Conservation (phyloP, 352 stramenopile genomes). For the Phytopythium sindhum region DNA sequence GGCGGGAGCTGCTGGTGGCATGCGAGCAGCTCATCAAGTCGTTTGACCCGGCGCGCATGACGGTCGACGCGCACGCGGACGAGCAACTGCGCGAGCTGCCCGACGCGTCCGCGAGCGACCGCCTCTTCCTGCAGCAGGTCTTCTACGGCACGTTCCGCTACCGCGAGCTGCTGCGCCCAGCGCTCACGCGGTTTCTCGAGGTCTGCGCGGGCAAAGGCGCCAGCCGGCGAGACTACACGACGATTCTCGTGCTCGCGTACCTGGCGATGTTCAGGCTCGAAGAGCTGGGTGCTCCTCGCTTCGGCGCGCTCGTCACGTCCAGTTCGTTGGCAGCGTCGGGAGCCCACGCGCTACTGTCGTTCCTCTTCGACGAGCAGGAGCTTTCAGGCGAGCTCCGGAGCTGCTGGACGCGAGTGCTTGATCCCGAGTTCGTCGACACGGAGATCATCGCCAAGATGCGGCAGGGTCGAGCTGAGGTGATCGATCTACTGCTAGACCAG, state of each 20-base stretch:
- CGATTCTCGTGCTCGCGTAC: conserved; percentile 90
- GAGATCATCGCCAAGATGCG: conserved; percentile 69
- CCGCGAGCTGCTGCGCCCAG: conserved; percentile 73
- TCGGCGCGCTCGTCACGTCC: conserved; percentile 49
- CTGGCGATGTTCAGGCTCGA: conserved; percentile 88
- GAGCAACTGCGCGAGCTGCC: conserved; percentile 47
- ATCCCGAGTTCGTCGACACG: conserved; percentile 82
- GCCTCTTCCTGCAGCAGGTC: conserved; percentile 82
- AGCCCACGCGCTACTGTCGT: conserved; percentile 86
- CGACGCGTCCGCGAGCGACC: conserved; percentile 32
- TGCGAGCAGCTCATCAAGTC: conserved; percentile 77
- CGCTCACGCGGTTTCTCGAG: conserved; percentile 83
- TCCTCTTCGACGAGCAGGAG: conserved; percentile 70
- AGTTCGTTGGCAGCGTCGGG: conserved; percentile 70
- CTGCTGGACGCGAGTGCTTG: conserved; percentile 82
- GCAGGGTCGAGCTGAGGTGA: conserved; percentile 21
- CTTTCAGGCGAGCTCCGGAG: conserved; percentile 65
- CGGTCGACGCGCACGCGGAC: conserved; percentile 71
- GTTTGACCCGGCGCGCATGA: conserved; percentile 71
- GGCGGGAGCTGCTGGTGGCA: conserved; percentile 58
- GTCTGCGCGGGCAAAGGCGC: conserved; percentile 28
- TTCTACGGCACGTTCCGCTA: conserved; percentile 91
- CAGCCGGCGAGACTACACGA: conserved; percentile 82
- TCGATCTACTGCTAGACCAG: conserved; percentile 44
- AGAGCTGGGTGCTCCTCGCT: conserved; percentile 71